phyloP scores from a whole-genome alignment of 2,329 filamentous ascomycete species.

The Immersiporthe knoxdaviesiana region DNA sequence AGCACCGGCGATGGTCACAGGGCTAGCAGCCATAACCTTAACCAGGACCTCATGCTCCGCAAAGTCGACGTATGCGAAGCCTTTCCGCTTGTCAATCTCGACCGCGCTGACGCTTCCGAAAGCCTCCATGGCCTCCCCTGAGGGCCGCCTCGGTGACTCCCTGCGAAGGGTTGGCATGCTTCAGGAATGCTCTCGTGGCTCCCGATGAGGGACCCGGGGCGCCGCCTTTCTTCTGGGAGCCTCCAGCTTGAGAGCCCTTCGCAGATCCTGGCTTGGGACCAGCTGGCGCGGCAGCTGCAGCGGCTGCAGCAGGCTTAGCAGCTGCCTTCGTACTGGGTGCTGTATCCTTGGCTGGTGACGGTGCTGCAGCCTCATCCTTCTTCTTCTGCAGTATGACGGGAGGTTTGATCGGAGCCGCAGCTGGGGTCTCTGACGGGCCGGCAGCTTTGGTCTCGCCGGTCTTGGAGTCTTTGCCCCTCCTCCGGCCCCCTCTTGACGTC shows the following conservation, averaged over 20 bases:
- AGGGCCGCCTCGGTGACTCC: slow-evolving; percentile 85
- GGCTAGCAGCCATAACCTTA: slow-evolving; percentile 81
- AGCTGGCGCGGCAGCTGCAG: slow-evolving; percentile 32
- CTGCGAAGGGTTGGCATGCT: slow-evolving; percentile 85
- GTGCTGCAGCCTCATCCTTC: slow-evolving; percentile 35
- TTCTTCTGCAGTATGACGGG: slow-evolving; percentile 46
- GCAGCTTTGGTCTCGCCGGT: slow-evolving; percentile 34
- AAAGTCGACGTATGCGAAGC: slow-evolving; percentile 93
- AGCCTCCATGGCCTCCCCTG: slow-evolving; percentile 69
- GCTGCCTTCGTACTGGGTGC: slow-evolving; percentile 24
- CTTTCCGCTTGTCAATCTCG: slow-evolving; percentile 93
- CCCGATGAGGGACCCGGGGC: slow-evolving; percentile 38
- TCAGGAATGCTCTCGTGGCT: slow-evolving; percentile 73
- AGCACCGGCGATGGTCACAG: slow-evolving; percentile 80
- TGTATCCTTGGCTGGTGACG: slow-evolving; percentile 34
- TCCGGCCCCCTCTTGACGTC: slow-evolving; percentile 30
- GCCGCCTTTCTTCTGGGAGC: slow-evolving; percentile 39
- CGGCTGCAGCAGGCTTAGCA: slow-evolving; percentile 33
- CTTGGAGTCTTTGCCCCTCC: slow-evolving; percentile 29
- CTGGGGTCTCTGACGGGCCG: slow-evolving; percentile 34
- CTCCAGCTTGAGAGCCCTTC: slow-evolving; percentile 28
- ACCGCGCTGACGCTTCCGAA: slow-evolving; percentile 79
- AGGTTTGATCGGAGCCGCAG: slow-evolving; percentile 38
- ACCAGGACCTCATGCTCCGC: slow-evolving; percentile 70
- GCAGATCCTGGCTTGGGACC: slow-evolving; percentile 34